Evolutionary conservation across 768 basidiomycete genomes (phyloP).

Genomic region (Russula brevipes): DNA sequence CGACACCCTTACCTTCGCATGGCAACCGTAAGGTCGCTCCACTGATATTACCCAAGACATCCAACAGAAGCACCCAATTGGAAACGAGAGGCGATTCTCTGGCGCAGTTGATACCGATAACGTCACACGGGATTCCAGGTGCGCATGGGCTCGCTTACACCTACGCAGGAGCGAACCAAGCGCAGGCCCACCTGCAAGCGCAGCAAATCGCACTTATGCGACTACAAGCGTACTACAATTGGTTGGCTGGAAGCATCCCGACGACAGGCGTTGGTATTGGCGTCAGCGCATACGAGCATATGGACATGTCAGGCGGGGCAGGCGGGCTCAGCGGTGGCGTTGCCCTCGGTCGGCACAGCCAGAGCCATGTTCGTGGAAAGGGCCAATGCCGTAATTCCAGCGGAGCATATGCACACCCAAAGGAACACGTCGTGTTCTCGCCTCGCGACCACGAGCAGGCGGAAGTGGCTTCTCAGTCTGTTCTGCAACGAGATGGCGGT

Average conservation of each 20-base stretch:
- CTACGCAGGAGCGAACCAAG: constrained; percentile 1
- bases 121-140: neutral
- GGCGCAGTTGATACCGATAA: neutral
- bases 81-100: neutral
- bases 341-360: constrained; percentile 9
- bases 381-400: constrained; percentile 7
- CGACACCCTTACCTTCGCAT: constrained; percentile 15
- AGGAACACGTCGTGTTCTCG: constrained; percentile 22
- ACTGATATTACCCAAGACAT: neutral
- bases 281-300: constrained; percentile 11
- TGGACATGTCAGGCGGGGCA: constrained; percentile 18
- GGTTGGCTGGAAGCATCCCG: constrained; percentile 7
- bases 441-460: constrained; percentile 13
- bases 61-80: neutral
- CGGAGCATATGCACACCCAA: constrained; percentile 21
- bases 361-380: constrained; percentile 18
- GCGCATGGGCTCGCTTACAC: constrained; percentile 7
- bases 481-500: neutral
- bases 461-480: constrained; percentile 3
- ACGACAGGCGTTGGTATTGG: neutral
- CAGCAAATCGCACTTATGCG: constrained; percentile 12
- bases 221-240: constrained; percentile 15
- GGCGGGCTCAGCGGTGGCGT: constrained; percentile 23
- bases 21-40: constrained; percentile 13
- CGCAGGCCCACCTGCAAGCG: constrained; percentile 11